A percentile compares a stretch with the other conserved stretches of the same genome.
Evolutionary conservation across 2,329 filamentous ascomycete species (phyloP).

Genomic region (Fusarium armeniacum): DNA sequence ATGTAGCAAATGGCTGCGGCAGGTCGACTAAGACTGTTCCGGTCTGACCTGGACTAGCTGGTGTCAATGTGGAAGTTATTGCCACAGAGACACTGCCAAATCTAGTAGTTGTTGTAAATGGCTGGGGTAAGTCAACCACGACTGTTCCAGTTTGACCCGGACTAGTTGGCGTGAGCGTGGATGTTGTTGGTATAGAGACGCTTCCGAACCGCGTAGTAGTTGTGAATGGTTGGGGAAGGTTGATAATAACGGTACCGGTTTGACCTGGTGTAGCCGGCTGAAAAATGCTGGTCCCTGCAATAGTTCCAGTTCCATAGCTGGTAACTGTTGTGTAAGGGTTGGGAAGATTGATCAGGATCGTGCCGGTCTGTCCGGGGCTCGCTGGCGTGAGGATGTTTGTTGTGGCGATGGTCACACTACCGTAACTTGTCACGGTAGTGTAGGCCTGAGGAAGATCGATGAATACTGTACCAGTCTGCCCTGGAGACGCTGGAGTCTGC

Average conservation of each 20-base stretch:
- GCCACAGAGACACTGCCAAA: neutral
- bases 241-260: slow-evolving; percentile 2
- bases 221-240: neutral
- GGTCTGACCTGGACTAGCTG: slow-evolving; percentile 4
- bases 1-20: neutral
- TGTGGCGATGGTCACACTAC: neutral
- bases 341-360: slow-evolving; percentile 12
- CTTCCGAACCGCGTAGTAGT: slow-evolving; percentile 1
- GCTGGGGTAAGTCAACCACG: slow-evolving; percentile 11
- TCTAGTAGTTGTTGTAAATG: slow-evolving; percentile 1
- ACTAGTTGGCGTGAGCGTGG: neutral
- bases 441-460: slow-evolving; percentile 11
- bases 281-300: neutral
- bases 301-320: neutral
- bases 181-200: neutral
- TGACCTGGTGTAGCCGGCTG: slow-evolving; percentile 1
- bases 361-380: slow-evolving; percentile 4
- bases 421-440: slow-evolving; percentile 3
- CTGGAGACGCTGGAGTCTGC: neutral
- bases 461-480: slow-evolving; percentile 5
- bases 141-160: slow-evolving; percentile 16
- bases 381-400: neutral
- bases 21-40: slow-evolving; percentile 12
- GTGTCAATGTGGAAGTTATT: neutral
- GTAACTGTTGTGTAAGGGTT: slow-evolving; percentile 9